phyloP scores from a whole-genome alignment of 768 basidiomycete species.

The Punctularia strigosozonata region DNA sequence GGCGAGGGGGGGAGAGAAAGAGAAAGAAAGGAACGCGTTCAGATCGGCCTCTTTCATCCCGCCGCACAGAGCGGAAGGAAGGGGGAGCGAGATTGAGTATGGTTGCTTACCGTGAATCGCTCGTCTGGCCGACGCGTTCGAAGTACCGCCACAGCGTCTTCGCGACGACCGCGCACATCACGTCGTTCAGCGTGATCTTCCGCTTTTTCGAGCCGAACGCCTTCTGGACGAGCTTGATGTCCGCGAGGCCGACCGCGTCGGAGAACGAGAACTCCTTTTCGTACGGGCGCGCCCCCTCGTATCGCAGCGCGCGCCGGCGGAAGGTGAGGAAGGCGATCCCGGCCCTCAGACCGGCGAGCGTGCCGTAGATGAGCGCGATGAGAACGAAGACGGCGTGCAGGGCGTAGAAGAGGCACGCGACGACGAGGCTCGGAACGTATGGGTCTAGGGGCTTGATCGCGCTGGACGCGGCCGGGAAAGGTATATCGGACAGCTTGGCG shows the following conservation, averaged over 20 bases:
- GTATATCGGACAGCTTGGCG: neutral
- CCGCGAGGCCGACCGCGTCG: neutral
- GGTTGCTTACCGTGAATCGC: neutral
- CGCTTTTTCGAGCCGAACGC: neutral
- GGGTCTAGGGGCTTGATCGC: neutral
- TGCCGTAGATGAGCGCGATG: neutral
- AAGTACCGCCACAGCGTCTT: neutral
- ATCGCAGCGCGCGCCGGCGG: neutral
- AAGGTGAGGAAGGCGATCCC: neutral
- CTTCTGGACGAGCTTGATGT: constrained; percentile 1
- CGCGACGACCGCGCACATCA: neutral
- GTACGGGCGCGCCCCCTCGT: neutral
- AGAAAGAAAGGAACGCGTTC: too few relatives aligned
- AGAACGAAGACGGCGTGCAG: neutral
- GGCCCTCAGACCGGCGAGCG: neutral
- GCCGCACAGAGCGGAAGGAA: too few relatives aligned
- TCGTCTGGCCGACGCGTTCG: neutral
- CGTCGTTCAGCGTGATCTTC: constrained; percentile 1
- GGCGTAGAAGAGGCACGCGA: neutral
- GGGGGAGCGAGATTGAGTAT: too few relatives aligned
- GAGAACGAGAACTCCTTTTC: constrained; percentile 1
- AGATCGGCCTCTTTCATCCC: neutral
- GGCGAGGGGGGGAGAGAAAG: neutral
- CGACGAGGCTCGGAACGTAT: neutral
- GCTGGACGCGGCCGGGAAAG: neutral